Evolutionary conservation across 73 alveolate genomes (phyloP).

Genomic region (Tetrahymena malaccensis): DNA sequence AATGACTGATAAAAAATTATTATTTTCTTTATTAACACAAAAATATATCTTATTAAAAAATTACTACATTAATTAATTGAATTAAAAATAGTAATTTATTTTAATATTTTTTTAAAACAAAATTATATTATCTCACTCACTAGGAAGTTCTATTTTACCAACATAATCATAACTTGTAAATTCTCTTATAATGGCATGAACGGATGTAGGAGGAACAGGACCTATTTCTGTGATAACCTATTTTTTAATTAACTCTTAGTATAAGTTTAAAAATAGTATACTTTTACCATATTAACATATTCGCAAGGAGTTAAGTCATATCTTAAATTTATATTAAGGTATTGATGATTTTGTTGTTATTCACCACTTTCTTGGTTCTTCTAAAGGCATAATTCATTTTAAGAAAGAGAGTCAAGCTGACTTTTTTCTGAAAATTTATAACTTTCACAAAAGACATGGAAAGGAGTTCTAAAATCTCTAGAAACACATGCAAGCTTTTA

Average conservation of each 20-base stretch:
- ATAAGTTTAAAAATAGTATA: not conserved
- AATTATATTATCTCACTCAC: not conserved
- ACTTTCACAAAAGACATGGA: constrained; percentile 38
- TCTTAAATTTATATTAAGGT: constrained; percentile 15
- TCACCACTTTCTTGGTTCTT: not conserved
- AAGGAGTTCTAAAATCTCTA: constrained; percentile 27
- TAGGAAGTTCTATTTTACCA: constrained; percentile 33
- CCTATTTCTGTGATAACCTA: constrained; percentile 36
- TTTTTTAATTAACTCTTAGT: not conserved
- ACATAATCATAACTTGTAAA: constrained; percentile 26
- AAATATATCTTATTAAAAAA: no score
- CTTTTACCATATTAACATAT: constrained; percentile 21
- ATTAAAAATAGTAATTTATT: no score
- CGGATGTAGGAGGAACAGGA: constrained; percentile 35
- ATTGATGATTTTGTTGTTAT: not conserved
- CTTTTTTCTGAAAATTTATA: constrained; percentile 42
- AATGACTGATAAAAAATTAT: no score
- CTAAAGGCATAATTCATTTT: constrained; percentile 15
- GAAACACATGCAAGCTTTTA: constrained; percentile 21
- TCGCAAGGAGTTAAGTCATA: constrained; percentile 30
- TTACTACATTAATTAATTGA: no score
- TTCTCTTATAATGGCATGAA: constrained; percentile 25
- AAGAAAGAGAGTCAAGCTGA: constrained; percentile 33
- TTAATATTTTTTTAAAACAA: no score
- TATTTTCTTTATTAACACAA: no score